phyloP scores from a whole-genome alignment of 805 yeast species.

The Candida sithepensis region DNA sequence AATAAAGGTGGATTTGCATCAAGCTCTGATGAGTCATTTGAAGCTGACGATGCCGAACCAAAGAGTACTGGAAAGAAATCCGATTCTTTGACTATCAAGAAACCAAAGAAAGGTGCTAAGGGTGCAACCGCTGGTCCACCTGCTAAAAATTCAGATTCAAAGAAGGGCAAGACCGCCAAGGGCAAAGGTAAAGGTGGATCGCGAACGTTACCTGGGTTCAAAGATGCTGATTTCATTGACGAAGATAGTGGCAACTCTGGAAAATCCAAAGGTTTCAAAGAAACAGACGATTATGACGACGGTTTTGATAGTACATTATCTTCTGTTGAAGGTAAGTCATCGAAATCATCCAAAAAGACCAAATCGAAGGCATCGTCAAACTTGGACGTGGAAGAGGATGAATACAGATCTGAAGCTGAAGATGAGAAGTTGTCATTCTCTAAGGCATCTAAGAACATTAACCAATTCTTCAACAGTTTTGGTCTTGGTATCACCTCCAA shows the following conservation, averaged over 20 bases:
- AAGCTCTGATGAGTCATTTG: constrained; percentile 11
- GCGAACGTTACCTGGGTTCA: constrained; percentile 4
- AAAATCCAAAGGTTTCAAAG: constrained; percentile 24
- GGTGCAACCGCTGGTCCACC: background rate
- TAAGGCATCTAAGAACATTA: constrained; percentile 13
- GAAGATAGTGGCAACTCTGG: constrained; percentile 14
- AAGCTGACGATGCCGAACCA: constrained; percentile 1
- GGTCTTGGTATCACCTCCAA: constrained; percentile 13
- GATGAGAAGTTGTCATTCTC: constrained; percentile 5
- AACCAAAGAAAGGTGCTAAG: background rate
- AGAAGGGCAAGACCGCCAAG: background rate
- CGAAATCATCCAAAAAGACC: background rate
- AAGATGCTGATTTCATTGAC: constrained; percentile 24
- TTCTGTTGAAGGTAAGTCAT: background rate
- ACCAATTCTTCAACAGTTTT: constrained; percentile 15
- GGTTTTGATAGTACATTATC: background rate
- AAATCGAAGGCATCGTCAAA: background rate
- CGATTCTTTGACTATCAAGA: background rate
- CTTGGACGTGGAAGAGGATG: background rate
- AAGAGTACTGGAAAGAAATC: background rate
- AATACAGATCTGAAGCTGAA: background rate
- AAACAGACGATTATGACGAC: constrained; percentile 18
- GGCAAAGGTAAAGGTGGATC: constrained; percentile 1
- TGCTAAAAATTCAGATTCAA: background rate
- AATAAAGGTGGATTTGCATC: constrained; percentile 25